phyloP scores from a whole-genome alignment of 2,329 filamentous ascomycete genomes.

The Colletotrichum higginsianum region DNA sequence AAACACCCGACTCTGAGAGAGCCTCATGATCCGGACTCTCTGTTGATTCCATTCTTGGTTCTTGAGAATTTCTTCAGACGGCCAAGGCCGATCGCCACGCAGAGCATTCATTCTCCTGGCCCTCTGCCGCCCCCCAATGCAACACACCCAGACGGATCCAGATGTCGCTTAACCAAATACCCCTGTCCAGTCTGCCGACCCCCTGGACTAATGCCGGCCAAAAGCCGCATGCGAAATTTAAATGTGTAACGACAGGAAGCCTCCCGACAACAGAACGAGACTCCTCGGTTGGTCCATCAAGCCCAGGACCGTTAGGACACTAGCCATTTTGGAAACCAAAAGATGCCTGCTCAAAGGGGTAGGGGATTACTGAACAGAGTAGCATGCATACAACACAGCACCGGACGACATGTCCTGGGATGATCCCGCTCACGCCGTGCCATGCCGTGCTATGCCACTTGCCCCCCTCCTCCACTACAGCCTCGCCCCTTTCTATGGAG shows the following conservation, averaged over 20 bases:
- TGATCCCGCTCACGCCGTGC: slow-evolving; percentile 10
- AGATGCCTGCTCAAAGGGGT: slow-evolving; percentile 8
- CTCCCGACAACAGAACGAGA: not conserved
- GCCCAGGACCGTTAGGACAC: not conserved
- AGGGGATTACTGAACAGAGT: not conserved
- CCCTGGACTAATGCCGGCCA: not conserved
- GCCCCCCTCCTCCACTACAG: not conserved
- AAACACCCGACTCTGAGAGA: not conserved
- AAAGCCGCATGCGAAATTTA: slow-evolving; percentile 24
- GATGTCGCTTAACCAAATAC: slow-evolving; percentile 3
- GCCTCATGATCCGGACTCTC: slow-evolving; percentile 3
- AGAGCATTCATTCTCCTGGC: not conserved
- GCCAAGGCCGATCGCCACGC: not conserved
- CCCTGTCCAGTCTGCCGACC: slow-evolving; percentile 8
- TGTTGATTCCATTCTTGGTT: not conserved
- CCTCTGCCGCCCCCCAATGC: slow-evolving; percentile 12
- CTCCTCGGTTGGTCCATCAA: slow-evolving; percentile 2
- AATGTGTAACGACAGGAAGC: slow-evolving; percentile 5
- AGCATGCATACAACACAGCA: not conserved
- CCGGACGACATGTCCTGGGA: slow-evolving; percentile 14
- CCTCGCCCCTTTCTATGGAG: slow-evolving; percentile 22
- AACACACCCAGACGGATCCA: not conserved
- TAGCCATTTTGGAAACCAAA: slow-evolving; percentile 10
- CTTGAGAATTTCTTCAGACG: slow-evolving; percentile 3
- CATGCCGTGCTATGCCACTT: not conserved